A percentile compares a stretch with the other conserved stretches of the same genome.
phyloP scores from a whole-genome alignment of 768 basidiomycete genomes.

The Serendipita vermifera region DNA sequence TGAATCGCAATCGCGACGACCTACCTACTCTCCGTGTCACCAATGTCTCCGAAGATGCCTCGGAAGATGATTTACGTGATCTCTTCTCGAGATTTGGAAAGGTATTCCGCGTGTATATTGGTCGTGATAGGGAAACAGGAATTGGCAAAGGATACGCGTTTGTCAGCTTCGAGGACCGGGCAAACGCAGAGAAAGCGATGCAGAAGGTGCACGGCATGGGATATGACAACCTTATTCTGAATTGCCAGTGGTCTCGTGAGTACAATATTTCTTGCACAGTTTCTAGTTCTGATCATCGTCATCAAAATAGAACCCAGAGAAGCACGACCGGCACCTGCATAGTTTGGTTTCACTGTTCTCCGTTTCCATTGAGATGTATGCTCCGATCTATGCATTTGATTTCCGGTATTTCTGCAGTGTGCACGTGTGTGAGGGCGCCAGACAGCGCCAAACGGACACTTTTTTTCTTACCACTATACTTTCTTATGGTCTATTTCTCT shows the following conservation, averaged over 20 bases:
- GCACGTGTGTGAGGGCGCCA: too few relatives aligned
- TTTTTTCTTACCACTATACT: too few relatives aligned
- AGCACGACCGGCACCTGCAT: background rate
- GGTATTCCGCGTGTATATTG: conserved; percentile 84
- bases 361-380: background rate
- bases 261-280: conserved; percentile 15
- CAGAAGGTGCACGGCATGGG: conserved; percentile 84
- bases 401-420: too few relatives aligned
- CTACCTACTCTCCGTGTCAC: conserved; percentile 94
- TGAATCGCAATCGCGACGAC: conserved; percentile 71
- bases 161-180: conserved; percentile 81
- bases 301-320: conserved; percentile 2
- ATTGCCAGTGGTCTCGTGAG: conserved; percentile 53
- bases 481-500: too few relatives aligned
- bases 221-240: conserved; percentile 82
- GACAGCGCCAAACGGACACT: too few relatives aligned
- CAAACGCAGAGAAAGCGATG: conserved; percentile 74
- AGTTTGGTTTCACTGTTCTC: background rate
- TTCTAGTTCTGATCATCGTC: too few relatives aligned
- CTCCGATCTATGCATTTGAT: background rate
- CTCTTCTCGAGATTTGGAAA: conserved; percentile 79
- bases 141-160: conserved; percentile 95
- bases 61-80: conserved; percentile 86
- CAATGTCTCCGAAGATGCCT: conserved; percentile 90
- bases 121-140: conserved; percentile 87